phyloP scores from a whole-genome alignment of 352 stramenopile genomes.

The Pythium aquatile region DNA sequence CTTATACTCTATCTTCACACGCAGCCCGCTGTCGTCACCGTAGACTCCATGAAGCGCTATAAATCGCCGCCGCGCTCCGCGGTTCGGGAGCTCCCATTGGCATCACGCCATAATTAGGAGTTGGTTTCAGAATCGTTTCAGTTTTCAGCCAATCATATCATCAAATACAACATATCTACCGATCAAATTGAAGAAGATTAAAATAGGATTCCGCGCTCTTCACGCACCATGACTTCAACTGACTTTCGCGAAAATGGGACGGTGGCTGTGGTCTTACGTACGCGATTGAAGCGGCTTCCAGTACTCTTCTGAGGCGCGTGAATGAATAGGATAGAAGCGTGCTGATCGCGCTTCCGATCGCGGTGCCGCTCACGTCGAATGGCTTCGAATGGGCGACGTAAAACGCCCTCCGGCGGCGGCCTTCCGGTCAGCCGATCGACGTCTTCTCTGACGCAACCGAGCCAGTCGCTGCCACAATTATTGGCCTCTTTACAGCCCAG shows the following conservation, averaged over 20 bases:
- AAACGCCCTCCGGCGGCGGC: slow-evolving; percentile 3
- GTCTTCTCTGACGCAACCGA: slow-evolving; percentile 24
- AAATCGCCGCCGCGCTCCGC: background rate
- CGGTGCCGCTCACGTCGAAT: slow-evolving; percentile 13
- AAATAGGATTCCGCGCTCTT: slow-evolving; percentile 12
- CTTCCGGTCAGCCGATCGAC: background rate
- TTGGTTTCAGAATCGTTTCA: background rate
- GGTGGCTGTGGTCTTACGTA: slow-evolving; percentile 1
- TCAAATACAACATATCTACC: background rate
- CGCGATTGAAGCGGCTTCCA: background rate
- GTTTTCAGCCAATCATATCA: slow-evolving; percentile 9
- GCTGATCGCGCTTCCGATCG: slow-evolving; percentile 19
- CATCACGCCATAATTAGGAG: background rate
- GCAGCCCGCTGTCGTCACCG: background rate
- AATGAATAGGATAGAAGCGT: slow-evolving; percentile 11
- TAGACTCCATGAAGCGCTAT: slow-evolving; percentile 1
- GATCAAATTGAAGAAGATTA: background rate
- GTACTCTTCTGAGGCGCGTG: slow-evolving; percentile 3
- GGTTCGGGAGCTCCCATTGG: background rate
- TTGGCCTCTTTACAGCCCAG: slow-evolving; percentile 9
- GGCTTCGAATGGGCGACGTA: slow-evolving; percentile 23
- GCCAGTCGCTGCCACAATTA: slow-evolving; percentile 49
- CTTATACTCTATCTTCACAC: background rate
- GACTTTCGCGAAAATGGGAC: background rate
- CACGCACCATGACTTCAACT: slow-evolving; percentile 6